Evolutionary conservation across 805 yeast species (phyloP), one percentile per base, ranked within the genome.

Genomic region (Hanseniaspora thailandica): DNA sequence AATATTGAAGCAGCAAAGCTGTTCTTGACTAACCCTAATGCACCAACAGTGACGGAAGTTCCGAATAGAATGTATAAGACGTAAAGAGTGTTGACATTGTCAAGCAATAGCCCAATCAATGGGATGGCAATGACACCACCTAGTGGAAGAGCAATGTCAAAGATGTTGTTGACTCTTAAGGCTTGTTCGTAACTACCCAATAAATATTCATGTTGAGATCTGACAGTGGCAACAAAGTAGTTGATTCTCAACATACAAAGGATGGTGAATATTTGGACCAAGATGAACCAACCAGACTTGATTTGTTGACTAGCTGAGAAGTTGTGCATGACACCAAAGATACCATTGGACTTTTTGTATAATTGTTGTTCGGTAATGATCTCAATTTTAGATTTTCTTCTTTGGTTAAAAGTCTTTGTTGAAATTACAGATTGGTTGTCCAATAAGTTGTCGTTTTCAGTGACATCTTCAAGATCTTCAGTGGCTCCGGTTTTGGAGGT

Each of bases 71-170:
- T 69, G 1, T 57, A 51, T 52, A 87, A 66, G 0, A 80, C 78
- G 1, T 75, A 69, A 30, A 84, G 62, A 0, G 90, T 83, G 41
- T 81, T 74, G 55, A 81, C 67, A 63, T 83, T 81, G 63, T 90
- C 97, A 45, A 90, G 70, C 10, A 88, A 68, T 9, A 82, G 53
- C 0, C 97, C 97, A 55, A 87, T 84, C 59, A 88, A 78, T 8
- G 97, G 97, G 55, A 90, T 86, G 0, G 96, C 82, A 31, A 84
- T 58, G 12, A 89, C 69, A 23, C 97, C 97, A 25, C 97, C 97
- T 10, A 86, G 60, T 0, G 97, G 97, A 57, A 89, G 73, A 0
- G 93, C 89, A 51, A 85, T 61, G 64, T 90, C 97, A 61, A 89
- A 90, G 57, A 86, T 81, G 50, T 78, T 77, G 64, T 87, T 87